Evolutionary conservation across 1,139 yeast genomes (phyloP).

Genomic region (Citeromyces hawaiiensis): DNA sequence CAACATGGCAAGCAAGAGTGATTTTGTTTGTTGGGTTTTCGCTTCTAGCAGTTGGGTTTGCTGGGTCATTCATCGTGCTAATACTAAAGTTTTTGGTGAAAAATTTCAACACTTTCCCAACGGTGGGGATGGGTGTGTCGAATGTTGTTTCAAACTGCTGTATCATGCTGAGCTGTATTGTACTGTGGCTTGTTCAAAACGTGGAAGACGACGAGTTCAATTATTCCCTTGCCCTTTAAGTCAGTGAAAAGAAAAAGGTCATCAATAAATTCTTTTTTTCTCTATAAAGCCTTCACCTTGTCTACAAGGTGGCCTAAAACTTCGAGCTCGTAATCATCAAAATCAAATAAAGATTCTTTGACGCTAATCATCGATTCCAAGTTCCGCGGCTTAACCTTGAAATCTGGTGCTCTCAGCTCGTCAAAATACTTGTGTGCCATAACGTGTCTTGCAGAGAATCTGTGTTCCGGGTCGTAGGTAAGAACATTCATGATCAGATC

Average conservation of each 20-base stretch:
- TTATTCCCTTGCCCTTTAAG: slow-evolving; percentile 68
- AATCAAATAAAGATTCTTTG: slow-evolving; percentile 29
- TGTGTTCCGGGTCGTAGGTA: slow-evolving; percentile 58
- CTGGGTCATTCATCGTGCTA: slow-evolving; percentile 83
- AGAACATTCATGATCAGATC: slow-evolving; percentile 57
- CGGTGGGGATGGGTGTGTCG: slow-evolving; percentile 88
- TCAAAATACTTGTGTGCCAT: slow-evolving; percentile 63
- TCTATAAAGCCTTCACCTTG: slow-evolving; percentile 8
- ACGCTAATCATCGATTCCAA: slow-evolving; percentile 24
- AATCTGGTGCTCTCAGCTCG: slow-evolving; percentile 45
- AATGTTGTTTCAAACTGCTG: slow-evolving; percentile 73
- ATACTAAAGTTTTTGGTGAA: slow-evolving; percentile 75
- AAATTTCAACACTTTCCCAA: slow-evolving; percentile 64
- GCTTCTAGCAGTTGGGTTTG: slow-evolving; percentile 83
- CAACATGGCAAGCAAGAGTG: slow-evolving; percentile 91
- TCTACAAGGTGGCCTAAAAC: slow-evolving; percentile 25
- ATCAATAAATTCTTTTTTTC: not conserved
- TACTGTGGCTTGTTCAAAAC: slow-evolving; percentile 87
- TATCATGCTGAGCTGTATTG: slow-evolving; percentile 77
- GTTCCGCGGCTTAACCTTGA: slow-evolving; percentile 42
- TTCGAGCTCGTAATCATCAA: slow-evolving; percentile 38
- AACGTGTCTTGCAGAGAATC: slow-evolving; percentile 55
- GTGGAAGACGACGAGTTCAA: slow-evolving; percentile 84
- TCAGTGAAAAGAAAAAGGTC: not conserved
- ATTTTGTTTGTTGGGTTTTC: slow-evolving; percentile 87